phyloP scores from a whole-genome alignment of 148 eudicot species.

The Pouteria glomerata region DNA sequence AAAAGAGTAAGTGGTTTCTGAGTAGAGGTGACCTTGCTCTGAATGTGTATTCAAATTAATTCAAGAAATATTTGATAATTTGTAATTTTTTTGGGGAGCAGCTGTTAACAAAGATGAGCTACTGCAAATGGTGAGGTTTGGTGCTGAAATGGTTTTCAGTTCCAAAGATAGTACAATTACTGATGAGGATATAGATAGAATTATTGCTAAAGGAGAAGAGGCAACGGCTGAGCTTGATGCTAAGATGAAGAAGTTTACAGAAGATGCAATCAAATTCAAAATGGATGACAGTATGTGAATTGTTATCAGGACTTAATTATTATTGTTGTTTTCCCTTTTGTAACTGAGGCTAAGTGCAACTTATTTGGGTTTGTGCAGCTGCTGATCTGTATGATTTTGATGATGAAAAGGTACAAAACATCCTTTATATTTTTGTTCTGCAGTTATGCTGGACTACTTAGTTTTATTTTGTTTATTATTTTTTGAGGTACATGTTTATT shows the following conservation, averaged over 20 bases:
- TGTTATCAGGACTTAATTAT: neutral
- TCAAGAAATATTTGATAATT: neutral
- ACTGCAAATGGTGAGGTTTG: constrained; percentile 98
- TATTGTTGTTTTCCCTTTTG: neutral
- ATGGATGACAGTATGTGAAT: constrained; percentile 90
- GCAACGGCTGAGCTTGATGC: constrained; percentile 99
- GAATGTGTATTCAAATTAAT: neutral
- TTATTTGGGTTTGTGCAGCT: constrained; percentile 44
- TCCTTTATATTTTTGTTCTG: neutral
- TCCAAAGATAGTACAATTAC: constrained; percentile 98
- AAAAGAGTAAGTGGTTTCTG: constrained; percentile 56
- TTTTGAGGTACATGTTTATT: neutral
- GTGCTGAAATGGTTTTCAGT: constrained; percentile 99
- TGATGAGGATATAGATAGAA: constrained; percentile 93
- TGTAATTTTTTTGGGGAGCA: constrained; percentile 24
- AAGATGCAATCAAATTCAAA: constrained; percentile 96
- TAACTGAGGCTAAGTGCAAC: constrained; percentile 8
- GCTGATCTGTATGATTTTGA: constrained; percentile 93
- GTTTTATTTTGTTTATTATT: neutral
- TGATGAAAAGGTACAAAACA: constrained; percentile 65
- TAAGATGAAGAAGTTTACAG: constrained; percentile 97
- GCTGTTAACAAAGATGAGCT: constrained; percentile 99
- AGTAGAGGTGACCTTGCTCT: neutral
- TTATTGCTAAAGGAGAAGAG: constrained; percentile 97
- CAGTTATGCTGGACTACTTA: neutral